Conservation (phyloP, 2,329 filamentous ascomycete species). For the Bipolaris bicolor region DNA sequence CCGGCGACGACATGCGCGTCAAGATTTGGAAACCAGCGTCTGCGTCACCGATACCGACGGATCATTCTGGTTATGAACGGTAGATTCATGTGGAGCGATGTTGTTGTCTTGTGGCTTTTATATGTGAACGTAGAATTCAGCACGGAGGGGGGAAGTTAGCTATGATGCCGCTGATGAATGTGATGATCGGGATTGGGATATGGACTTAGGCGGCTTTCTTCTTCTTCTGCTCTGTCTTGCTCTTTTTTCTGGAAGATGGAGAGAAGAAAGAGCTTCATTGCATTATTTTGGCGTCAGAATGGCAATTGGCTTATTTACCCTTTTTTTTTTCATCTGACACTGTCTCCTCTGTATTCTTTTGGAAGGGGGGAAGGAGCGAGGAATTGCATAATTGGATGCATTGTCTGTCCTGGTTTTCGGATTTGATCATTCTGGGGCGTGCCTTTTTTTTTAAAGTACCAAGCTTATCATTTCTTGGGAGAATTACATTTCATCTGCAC, state of each 20-base stretch:
- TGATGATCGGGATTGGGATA: not conserved
- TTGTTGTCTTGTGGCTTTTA: not conserved
- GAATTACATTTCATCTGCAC: too few species aligned
- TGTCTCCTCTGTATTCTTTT: not conserved
- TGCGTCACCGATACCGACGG: conserved; percentile 18
- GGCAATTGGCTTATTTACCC: not conserved
- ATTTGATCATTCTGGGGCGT: too few species aligned
- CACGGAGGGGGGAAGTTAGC: too few species aligned
- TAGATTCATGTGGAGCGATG: conserved; percentile 9
- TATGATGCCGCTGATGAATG: not conserved
- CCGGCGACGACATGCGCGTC: conserved; percentile 84
- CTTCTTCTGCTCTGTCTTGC: too few species aligned
- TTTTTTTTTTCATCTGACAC: not conserved
- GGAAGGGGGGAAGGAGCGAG: not conserved
- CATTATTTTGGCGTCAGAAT: conserved; percentile 2
- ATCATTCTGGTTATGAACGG: conserved; percentile 32
- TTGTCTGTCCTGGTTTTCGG: not conserved
- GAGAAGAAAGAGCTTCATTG: not conserved
- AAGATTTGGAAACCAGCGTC: conserved; percentile 68
- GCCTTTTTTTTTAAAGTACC: too few species aligned
- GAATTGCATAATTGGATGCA: not conserved
- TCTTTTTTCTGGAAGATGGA: not conserved
- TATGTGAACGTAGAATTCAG: too few species aligned
- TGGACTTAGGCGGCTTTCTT: not conserved
- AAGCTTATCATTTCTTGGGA: too few species aligned